Conservation (phyloP, 345 rosid genomes). For the Acer campestre region DNA sequence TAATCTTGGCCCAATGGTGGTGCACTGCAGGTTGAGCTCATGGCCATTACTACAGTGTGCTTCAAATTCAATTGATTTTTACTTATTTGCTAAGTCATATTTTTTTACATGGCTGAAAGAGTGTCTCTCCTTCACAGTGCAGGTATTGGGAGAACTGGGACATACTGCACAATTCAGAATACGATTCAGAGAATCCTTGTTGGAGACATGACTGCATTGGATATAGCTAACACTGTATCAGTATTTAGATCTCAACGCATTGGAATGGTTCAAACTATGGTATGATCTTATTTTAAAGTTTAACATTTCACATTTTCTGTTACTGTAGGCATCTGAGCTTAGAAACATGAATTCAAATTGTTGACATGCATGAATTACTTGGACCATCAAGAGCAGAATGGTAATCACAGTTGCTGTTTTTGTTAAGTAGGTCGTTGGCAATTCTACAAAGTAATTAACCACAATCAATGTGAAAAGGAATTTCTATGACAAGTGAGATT, state of each 20-base stretch:
- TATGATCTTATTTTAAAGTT: constrained; percentile 32
- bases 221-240: constrained; percentile 65
- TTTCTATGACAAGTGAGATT: not conserved
- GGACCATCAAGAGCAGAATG: not conserved
- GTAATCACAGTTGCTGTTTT: not conserved
- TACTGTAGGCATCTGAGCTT: not conserved
- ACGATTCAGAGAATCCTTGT: constrained; percentile 86
- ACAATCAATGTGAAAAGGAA: not conserved
- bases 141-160: constrained; percentile 97
- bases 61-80: not conserved
- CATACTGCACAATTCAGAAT: constrained; percentile 90
- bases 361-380: constrained; percentile 1
- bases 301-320: constrained; percentile 7
- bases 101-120: constrained; percentile 32
- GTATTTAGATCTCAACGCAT: constrained; percentile 77
- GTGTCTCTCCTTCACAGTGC: constrained; percentile 59
- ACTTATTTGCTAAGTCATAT: not conserved
- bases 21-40: constrained; percentile 88
- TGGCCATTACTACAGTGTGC: not conserved
- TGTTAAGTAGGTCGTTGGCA: constrained; percentile 6
- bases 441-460: not conserved
- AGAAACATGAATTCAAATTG: constrained; percentile 7
- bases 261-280: constrained; percentile 97
- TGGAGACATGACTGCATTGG: constrained; percentile 87
- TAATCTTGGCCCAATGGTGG: constrained; percentile 76